Base-by-base conservation (phyloP, 2,329 filamentous ascomycete genomes). In the Alternaria infectoria region DNA sequence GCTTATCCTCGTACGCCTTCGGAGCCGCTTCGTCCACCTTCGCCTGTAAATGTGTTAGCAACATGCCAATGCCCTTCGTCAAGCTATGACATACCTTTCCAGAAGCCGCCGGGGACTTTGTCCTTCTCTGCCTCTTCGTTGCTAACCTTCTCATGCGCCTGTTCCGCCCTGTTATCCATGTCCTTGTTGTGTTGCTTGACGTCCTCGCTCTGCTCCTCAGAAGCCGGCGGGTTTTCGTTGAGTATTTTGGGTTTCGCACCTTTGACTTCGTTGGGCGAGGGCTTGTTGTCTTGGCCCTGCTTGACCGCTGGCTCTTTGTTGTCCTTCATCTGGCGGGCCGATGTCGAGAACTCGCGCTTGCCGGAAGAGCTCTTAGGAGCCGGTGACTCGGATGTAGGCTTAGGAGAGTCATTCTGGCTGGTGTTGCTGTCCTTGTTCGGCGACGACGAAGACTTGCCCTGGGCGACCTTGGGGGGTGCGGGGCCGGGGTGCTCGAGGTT, bases 401-500 rank as follows among this genome's bases (percentile, higher is more conserved):
- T 63, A 9, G 59, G 60, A 11, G 68, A 49, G 28, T 59, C 54
- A 23, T 62, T 67, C 17, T 61, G 58, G 32, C 50, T 55, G 4
- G 61, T 26, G 43, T 65, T 67, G 28, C 66, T 66, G 46, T 72
- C 64, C n/a, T 72, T 63, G 59, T 75, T 74, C 23, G 76, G 76
- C 12, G 75, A 73, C 5, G 74, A 74, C 10, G 70, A 73, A 5
- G 71, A 68, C 46, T 78, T 70, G 51, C 71, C 74, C 60, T 80
- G 68, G n/a, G 78, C 81, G 6, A 76, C 79, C 61, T 81, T 80
- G 5, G 82, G 81, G 10, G 82, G 75, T 61, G 81, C 72, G 6
- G 82, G 81, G 6, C 82, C 82, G 2, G 82, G 82, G 62, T 84
- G 82, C 72, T 84, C 82, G 28, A 80, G 66, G 64, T 80, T 69